Evolutionary conservation across 2,329 filamentous ascomycete species (phyloP), one percentile per base, ranked within the genome.

Genomic region (Thelonectria olida): DNA sequence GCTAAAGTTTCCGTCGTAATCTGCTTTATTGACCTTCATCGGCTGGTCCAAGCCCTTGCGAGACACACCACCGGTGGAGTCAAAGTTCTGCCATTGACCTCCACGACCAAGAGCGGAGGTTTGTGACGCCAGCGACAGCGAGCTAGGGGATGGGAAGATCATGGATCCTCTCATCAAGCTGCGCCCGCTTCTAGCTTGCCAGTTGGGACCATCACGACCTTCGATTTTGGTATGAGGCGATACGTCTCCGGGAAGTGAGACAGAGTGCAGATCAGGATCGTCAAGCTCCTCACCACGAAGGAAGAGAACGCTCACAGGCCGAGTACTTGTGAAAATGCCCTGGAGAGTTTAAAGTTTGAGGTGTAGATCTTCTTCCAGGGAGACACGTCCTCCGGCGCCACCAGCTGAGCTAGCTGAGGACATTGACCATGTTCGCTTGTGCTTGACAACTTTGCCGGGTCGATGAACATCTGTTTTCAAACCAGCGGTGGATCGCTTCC

Each of bases 361-460:
- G 70, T 93, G 90, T 20, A 95, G 76, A 71, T 96, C 92, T 70
- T 96, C 92, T 73, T 91, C 89, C 23, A 88, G 78, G 0, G 86
- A 81, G n/a, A 81, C 72, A 19, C 86, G 80, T 17, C 73, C 71
- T 1, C 77, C 75, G 8, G 73, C 76, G 4, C 82, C 80, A 7
- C 78, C 80, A 19, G 83, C 84, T 3, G 89, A 91, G 72, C 88
- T 89, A 28, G 86, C 81, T 6, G 95, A 97, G 22, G 93, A 94
- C 85, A 97, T 92, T 9, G 95, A 97, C 93, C 94, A 97, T 0
- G 93, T 97, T 61, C 95, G 85, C 78, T 97, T 96, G 79, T 97
- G 93, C 77, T 97, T 97, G 22, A 88, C 86, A 1, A 92, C 87
- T 75, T 97, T 97, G 15, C 91, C 91, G 3, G 91, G 89, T 57